These are phyloP conservation scores for Penicillium paradoxum DNA, from an alignment of 495 filamentous ascomycete genomes.

Conservation along the genomic window DNA sequence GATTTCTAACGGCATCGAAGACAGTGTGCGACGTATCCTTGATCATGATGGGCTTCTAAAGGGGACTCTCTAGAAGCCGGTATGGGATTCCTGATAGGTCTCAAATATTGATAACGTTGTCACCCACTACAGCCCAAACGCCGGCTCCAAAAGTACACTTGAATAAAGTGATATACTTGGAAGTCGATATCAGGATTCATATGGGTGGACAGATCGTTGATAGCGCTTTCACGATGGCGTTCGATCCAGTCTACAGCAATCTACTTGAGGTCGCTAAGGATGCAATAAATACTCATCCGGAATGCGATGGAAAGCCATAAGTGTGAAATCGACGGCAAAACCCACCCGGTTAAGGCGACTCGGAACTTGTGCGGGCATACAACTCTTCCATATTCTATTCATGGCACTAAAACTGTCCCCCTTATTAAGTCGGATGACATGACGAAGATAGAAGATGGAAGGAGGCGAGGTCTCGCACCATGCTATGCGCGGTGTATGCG, in stretches of 20 bases:
- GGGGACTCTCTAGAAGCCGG: conserved; percentile 51
- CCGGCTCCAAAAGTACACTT: conserved; percentile 25
- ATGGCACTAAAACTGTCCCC: conserved; percentile 57
- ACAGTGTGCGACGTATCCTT: conserved; percentile 53
- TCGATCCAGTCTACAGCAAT: conserved; percentile 57
- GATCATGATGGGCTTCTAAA: conserved; percentile 54
- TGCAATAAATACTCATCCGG: conserved; percentile 60
- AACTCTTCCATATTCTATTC: conserved; percentile 55
- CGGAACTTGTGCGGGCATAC: conserved; percentile 56
- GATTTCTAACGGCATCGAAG: conserved; percentile 58
- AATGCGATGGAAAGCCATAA: conserved; percentile 67
- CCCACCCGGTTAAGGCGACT: conserved; percentile 54
- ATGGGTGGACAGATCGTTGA: conserved; percentile 63
- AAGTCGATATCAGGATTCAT: conserved; percentile 64
- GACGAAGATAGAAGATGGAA: conserved; percentile 60
- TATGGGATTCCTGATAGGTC: conserved; percentile 59
- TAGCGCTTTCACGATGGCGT: conserved; percentile 59
- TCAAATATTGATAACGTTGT: conserved; percentile 57
- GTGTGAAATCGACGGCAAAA: conserved; percentile 51
- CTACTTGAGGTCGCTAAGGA: conserved; percentile 57
- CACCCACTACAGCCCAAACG: conserved; percentile 61
- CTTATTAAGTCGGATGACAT: conserved; percentile 55
- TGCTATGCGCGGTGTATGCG: background rate
- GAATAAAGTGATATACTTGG: conserved; percentile 52
- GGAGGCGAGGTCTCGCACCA: background rate